phyloP scores from a whole-genome alignment of 345 rosid genomes.

The Chamaenerion angustifolium region DNA sequence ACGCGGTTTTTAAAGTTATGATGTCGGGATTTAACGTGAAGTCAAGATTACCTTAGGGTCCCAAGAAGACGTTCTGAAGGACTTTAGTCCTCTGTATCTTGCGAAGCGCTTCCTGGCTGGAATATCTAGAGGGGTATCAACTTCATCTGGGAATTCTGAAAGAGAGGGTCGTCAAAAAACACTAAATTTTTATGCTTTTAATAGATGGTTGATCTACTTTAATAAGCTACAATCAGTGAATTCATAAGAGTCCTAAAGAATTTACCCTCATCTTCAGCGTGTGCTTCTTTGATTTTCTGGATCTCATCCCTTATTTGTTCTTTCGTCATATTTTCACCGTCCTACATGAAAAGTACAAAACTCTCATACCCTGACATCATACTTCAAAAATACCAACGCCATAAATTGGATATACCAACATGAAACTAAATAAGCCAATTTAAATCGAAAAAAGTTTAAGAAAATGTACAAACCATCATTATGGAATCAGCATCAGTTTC shows the following conservation, averaged over 20 bases:
- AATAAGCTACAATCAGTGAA: background rate
- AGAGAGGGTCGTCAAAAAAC: background rate
- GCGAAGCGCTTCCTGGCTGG: conserved; percentile 87
- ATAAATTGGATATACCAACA: background rate
- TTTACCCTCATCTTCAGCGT: conserved; percentile 86
- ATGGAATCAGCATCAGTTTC: conserved; percentile 72
- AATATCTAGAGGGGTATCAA: conserved; percentile 74
- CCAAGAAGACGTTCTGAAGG: conserved; percentile 91
- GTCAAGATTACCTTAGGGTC: conserved; percentile 60
- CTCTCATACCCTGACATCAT: background rate
- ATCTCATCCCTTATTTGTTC: conserved; percentile 78
- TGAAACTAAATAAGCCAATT: background rate
- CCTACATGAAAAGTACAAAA: conserved; percentile 34
- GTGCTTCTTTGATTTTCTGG: conserved; percentile 64
- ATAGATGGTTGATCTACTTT: background rate
- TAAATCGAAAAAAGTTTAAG: background rate
- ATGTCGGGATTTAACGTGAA: background rate
- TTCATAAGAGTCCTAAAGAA: conserved; percentile 1
- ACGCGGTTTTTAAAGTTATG: background rate
- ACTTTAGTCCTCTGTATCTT: conserved; percentile 84
- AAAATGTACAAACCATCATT: conserved; percentile 46
- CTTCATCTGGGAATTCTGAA: conserved; percentile 92
- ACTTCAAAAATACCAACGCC: background rate
- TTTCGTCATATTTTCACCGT: conserved; percentile 57
- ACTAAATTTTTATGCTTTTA: background rate